These are phyloP conservation scores for Penicillium mononematosum DNA, from an alignment of 495 filamentous ascomycete species.

Conservation along the genomic window DNA sequence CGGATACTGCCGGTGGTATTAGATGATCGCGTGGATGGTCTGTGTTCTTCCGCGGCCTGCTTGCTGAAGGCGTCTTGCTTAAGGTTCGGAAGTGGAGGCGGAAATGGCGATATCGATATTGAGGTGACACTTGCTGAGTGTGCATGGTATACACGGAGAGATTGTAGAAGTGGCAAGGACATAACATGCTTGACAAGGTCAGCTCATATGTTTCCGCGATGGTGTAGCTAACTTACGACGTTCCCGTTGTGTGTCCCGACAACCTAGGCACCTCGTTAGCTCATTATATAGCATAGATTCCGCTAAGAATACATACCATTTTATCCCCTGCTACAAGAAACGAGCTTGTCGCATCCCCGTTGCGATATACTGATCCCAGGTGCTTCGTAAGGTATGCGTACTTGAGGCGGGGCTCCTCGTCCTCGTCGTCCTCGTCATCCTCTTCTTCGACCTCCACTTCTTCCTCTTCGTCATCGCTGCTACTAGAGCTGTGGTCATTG, in stretches of 20 bases:
- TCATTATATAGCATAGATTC: background rate
- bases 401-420: conserved; percentile 95
- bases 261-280: conserved; percentile 56
- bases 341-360: conserved; percentile 89
- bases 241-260: conserved; percentile 96
- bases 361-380: conserved; percentile 78
- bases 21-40: conserved; percentile 42
- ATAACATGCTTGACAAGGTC: conserved; percentile 68
- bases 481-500: conserved; percentile 27
- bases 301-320: conserved; percentile 61
- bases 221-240: conserved; percentile 62
- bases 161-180: conserved; percentile 73
- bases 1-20: conserved; percentile 51
- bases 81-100: conserved; percentile 64
- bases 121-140: conserved; percentile 87
- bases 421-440: conserved; percentile 75
- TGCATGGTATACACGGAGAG: conserved; percentile 81
- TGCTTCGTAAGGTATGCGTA: conserved; percentile 82
- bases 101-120: conserved; percentile 87
- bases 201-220: conserved; percentile 17
- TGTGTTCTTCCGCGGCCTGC: conserved; percentile 48
- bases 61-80: conserved; percentile 53
- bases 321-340: conserved; percentile 92
- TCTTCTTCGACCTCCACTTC: conserved; percentile 49
- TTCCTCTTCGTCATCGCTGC: conserved; percentile 24